These are phyloP conservation scores for Chlorella vulgaris DNA, from an alignment of 139 green algal species.

Conservation along the genomic window DNA sequence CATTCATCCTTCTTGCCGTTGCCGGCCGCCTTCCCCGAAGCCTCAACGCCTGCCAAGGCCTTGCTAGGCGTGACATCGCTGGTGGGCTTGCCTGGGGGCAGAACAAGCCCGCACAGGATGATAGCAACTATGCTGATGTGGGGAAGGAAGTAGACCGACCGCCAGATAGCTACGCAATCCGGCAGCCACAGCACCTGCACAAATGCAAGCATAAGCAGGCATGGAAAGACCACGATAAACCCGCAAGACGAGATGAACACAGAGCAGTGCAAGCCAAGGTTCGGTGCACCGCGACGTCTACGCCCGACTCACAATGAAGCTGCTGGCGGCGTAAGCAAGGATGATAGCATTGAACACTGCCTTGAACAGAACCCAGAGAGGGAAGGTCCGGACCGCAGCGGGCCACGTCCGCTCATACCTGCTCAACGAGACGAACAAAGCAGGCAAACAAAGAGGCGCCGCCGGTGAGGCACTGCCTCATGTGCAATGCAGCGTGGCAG, in stretches of 20 bases:
- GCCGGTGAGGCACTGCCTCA: background rate
- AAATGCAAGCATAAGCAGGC: background rate
- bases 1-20: too few relatives aligned
- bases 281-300: too few relatives aligned
- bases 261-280: background rate
- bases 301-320: conserved; percentile 49
- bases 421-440: background rate
- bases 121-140: conserved; percentile 48
- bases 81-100: conserved; percentile 32
- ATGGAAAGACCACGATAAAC: background rate
- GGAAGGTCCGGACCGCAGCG: background rate
- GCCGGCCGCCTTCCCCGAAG: too few relatives aligned
- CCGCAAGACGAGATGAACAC: background rate
- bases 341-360: conserved; percentile 41
- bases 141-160: conserved; percentile 47
- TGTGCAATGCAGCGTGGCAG: too few relatives aligned
- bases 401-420: conserved; percentile 54
- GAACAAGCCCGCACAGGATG: conserved; percentile 35
- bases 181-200: conserved; percentile 49
- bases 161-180: conserved; percentile 44
- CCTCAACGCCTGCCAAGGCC: background rate
- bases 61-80: background rate
- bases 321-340: conserved; percentile 54
- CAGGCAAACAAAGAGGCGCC: too few relatives aligned
- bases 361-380: conserved; percentile 45